Evolutionary conservation across 2,329 filamentous ascomycete genomes (phyloP), one percentile per base, ranked within the genome.

Genomic region (Cercospora citrullina): DNA sequence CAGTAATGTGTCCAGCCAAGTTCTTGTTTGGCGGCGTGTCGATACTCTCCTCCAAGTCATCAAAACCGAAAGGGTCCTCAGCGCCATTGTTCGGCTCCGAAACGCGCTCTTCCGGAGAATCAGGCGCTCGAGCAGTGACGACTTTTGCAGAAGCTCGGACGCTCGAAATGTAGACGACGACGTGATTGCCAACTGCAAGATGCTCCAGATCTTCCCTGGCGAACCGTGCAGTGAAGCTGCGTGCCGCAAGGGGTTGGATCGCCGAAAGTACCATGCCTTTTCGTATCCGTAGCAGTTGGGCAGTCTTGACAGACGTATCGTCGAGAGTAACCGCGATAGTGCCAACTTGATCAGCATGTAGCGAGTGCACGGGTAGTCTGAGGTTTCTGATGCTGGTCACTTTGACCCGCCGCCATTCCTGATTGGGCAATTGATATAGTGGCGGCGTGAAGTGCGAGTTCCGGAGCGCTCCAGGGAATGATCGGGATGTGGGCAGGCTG

Each of bases 351-450:
- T 92, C 93, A 16, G 89, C 85, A 61, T 89, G 85, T 7, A 98
- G 84, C 0, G 86, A 87, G 58, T 88, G 87, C 0, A 97, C 93
- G 0, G 94, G 92, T 3, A 97, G 83, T 5, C 94, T 88, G 8
- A 99, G 83, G 73, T 97, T 96, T 23, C 94, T 90, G 53, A 97
- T 89, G 73, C 94, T 98, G 55, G 92, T 89, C 63, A 98, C 88
- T 53, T 87, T 89, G 5, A 94, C 93, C 26, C 85, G 85, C 70
- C 92, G 89, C 94, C 94, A 98, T 79, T 92, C 90, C 16, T 84
- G 87, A 71, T 69, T 71, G 1, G 76, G 72, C 3, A 75, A 65
- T 33, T 72, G 70, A 55, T 75, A 76, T 26, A 69, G 64, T 10
- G 69, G 68, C 5, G 71, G 70, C 5, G 30, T 55, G 8, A 77